These are phyloP conservation scores for Chrysosporium keratinophilum DNA, from an alignment of 2,329 filamentous ascomycete genomes.

Conservation along the genomic window DNA sequence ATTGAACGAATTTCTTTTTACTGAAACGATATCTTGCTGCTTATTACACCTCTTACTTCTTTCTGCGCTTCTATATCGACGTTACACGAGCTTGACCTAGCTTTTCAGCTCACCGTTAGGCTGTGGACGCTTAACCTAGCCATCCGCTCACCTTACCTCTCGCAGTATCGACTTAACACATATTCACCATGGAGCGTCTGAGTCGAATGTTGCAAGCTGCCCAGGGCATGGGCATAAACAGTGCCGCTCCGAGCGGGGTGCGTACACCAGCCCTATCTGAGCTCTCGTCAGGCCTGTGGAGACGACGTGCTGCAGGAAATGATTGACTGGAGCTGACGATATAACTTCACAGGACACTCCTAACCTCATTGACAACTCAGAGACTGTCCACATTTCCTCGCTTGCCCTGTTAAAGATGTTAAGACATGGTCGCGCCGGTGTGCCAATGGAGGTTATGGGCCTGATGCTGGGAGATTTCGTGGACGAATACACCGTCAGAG, in stretches of 20 bases:
- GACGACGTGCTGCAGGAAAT: no score
- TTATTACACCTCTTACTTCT: background rate
- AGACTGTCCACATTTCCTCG: constrained; percentile 98
- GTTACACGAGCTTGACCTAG: background rate
- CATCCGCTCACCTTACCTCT: background rate
- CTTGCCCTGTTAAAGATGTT: constrained; percentile 97
- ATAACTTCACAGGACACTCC: constrained; percentile 58
- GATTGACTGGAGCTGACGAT: constrained; percentile 1
- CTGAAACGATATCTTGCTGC: background rate
- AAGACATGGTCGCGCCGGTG: constrained; percentile 89
- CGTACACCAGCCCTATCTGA: constrained; percentile 14
- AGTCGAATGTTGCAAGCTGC: constrained; percentile 75
- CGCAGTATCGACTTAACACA: background rate
- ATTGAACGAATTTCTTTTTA: background rate
- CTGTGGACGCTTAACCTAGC: background rate
- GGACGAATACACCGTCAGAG: constrained; percentile 95
- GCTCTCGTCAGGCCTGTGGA: background rate
- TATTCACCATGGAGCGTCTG: constrained; percentile 69
- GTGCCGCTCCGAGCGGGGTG: constrained; percentile 32
- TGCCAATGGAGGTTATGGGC: constrained; percentile 99
- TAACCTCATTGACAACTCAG: constrained; percentile 93
- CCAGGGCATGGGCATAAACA: constrained; percentile 46
- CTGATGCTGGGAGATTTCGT: constrained; percentile 98
- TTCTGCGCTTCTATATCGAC: background rate
- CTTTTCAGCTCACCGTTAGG: background rate